phyloP scores from a whole-genome alignment of 371 early-diverging fungal genomes.

The Blastocladiella emersonii region DNA sequence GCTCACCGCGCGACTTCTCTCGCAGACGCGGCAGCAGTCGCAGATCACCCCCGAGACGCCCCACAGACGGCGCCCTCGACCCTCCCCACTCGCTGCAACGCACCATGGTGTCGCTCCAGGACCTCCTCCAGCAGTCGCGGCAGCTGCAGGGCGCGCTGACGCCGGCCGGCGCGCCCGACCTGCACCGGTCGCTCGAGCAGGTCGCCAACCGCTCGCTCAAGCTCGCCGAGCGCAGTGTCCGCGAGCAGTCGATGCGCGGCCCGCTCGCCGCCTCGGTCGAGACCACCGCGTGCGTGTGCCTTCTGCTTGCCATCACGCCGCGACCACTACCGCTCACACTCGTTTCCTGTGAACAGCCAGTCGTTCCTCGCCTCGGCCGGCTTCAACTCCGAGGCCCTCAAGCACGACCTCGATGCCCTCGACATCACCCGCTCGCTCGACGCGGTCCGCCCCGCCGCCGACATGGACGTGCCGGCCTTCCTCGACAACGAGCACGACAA shows the following conservation, averaged over 20 bases:
- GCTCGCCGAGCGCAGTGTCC: neutral
- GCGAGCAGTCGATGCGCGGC: neutral
- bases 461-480: constrained; percentile 54
- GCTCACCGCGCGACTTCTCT: too few relatives aligned
- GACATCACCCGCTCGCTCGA: constrained; percentile 53
- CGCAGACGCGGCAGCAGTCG: too few relatives aligned
- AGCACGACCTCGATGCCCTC: constrained; percentile 35
- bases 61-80: too few relatives aligned
- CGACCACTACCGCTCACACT: neutral
- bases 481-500: constrained; percentile 54
- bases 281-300: neutral
- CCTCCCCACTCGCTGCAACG: too few relatives aligned
- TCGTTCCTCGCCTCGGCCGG: constrained; percentile 58
- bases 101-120: neutral
- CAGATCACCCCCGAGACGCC: too few relatives aligned
- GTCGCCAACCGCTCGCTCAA: neutral
- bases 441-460: constrained; percentile 50
- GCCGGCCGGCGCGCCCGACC: neutral
- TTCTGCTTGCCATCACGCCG: too few relatives aligned
- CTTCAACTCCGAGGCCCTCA: constrained; percentile 49
- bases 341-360: constrained; percentile 21
- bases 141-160: neutral
- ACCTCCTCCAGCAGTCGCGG: neutral
- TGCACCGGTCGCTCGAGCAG: neutral
- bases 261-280: neutral